Conservation (phyloP, 768 basidiomycete genomes). For the Suillus alpinus region DNA sequence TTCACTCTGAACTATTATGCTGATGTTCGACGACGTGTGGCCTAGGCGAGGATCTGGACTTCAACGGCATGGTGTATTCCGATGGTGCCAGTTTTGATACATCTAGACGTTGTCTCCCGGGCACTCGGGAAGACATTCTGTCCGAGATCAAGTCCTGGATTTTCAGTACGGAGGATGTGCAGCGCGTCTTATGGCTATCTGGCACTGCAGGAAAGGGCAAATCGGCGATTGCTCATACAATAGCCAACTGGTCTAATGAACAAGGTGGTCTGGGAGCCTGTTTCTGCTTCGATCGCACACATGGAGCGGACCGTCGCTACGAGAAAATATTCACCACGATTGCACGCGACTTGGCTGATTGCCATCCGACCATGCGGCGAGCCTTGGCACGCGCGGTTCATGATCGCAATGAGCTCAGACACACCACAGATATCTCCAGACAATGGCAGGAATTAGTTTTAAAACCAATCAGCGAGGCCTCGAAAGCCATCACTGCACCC, state of each 20-base stretch:
- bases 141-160: conserved; percentile 16
- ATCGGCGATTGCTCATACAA: conserved; percentile 17
- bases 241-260: conserved; percentile 10
- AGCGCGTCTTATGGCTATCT: conserved; percentile 10
- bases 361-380: background rate
- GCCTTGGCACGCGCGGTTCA: background rate
- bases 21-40: background rate
- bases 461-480: background rate
- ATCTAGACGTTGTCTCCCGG: background rate
- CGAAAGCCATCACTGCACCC: background rate
- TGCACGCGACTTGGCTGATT: background rate
- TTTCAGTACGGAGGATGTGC: background rate
- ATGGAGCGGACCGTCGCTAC: background rate
- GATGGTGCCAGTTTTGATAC: background rate
- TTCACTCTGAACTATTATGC: background rate
- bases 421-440: background rate
- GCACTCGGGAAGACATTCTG: conserved; percentile 4
- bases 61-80: background rate
- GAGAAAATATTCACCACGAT: background rate
- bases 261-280: conserved; percentile 3
- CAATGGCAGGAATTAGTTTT: background rate
- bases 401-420: background rate
- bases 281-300: conserved; percentile 9
- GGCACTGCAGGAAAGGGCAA: conserved; percentile 16
- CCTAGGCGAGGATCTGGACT: background rate